Evolutionary conservation across 306 rosid genomes (phyloP).

Genomic region (Cucumis cinereus): DNA sequence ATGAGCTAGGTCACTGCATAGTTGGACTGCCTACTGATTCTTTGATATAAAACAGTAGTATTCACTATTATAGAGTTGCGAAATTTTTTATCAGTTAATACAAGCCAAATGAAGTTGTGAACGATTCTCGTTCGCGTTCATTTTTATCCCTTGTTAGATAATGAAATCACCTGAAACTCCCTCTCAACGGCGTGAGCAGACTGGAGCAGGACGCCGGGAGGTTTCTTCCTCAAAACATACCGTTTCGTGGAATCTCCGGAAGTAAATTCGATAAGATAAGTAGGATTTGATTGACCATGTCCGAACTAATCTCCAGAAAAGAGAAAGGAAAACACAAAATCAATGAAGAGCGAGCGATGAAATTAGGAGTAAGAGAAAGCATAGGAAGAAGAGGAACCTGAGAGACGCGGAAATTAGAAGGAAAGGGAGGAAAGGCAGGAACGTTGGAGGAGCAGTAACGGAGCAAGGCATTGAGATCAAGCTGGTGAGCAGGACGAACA

Average conservation of each 20-base stretch:
- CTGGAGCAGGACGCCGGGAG: conserved; percentile 59
- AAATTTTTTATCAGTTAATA: neutral
- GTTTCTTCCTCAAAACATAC: conserved; percentile 86
- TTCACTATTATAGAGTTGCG: neutral
- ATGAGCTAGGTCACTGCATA: neutral
- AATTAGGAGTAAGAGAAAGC: neutral
- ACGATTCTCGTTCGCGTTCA: neutral
- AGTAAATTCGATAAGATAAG: conserved; percentile 63
- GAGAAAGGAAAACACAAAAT: neutral
- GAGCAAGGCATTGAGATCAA: conserved; percentile 39
- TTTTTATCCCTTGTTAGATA: neutral
- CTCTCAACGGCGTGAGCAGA: conserved; percentile 97
- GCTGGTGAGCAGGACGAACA: conserved; percentile 24
- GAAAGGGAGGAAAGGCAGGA: conserved; percentile 48
- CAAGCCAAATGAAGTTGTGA: neutral
- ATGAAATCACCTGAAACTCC: conserved; percentile 59
- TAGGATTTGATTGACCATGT: conserved; percentile 89
- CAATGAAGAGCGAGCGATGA: neutral
- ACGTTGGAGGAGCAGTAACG: conserved; percentile 56
- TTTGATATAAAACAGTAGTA: neutral
- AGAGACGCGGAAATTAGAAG: conserved; percentile 46
- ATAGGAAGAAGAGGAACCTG: conserved; percentile 34
- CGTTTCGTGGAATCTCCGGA: conserved; percentile 33
- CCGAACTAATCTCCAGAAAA: conserved; percentile 44
- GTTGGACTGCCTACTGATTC: neutral